These are phyloP conservation scores for Actinomortierella wolfii DNA, from an alignment of 371 early-diverging fungal species.

Conservation along the genomic window DNA sequence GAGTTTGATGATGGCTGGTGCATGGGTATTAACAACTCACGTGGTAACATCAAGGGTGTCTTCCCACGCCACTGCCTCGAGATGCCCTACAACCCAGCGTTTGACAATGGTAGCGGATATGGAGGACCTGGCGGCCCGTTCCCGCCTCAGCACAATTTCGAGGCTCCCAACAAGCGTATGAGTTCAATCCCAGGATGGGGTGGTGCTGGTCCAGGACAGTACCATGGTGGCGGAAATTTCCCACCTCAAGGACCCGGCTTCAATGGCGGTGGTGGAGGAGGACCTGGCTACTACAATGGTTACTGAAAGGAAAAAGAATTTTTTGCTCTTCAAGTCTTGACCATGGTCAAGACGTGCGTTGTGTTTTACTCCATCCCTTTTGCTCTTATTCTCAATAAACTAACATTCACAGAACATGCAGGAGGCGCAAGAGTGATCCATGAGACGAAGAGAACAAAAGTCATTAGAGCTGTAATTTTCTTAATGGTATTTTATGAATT, in stretches of 20 bases:
- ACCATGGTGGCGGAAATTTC: not conserved
- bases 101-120: slow-evolving; percentile 6
- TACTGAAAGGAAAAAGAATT: no score
- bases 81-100: slow-evolving; percentile 9
- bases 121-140: slow-evolving; percentile 22
- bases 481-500: no score
- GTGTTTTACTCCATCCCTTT: no score
- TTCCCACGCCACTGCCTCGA: slow-evolving; percentile 70
- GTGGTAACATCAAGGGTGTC: slow-evolving; percentile 62
- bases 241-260: not conserved
- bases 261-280: slow-evolving; percentile 14
- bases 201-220: slow-evolving; percentile 3
- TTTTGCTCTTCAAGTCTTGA: no score
- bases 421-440: no score
- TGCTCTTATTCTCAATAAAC: no score
- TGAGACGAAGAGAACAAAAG: no score
- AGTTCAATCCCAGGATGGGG: slow-evolving; percentile 46
- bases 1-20: slow-evolving; percentile 80
- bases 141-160: slow-evolving; percentile 26
- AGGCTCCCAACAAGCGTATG: slow-evolving; percentile 38
- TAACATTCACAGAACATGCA: no score
- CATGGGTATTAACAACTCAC: slow-evolving; percentile 64
- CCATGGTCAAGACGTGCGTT: no score
- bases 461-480: no score
- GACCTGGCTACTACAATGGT: slow-evolving; percentile 5